Evolutionary conservation across 768 basidiomycete species (phyloP), one percentile per base, ranked within the genome.

Genomic region (Suillus alpinus): DNA sequence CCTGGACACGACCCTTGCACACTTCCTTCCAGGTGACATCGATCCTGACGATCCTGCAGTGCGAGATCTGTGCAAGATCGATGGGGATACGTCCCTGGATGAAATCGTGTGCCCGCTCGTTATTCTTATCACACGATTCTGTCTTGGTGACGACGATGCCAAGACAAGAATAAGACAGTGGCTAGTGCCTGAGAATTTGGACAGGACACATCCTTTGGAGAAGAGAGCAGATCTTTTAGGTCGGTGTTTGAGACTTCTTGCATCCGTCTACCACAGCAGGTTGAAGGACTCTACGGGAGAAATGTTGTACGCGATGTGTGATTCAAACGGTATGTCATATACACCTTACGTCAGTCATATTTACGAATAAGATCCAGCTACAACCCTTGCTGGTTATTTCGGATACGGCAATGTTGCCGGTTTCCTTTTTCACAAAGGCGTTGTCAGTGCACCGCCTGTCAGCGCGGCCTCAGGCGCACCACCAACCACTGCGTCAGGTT

Each of bases 351-450:
- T n/a, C 23, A 10, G 52, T 7, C 59, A 6, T 34, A 52, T 62
- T 50, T 62, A 12, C 43, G 4, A 14, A n/a, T 43, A 13, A 29
- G 26, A 20, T 23, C 52, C 68, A 87, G 94, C 91, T n/a, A 78
- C 82, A 6, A 83, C 80, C 0, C 77, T 98, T 16, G 84, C 86
- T n/a, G 82, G 86, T 4, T 83, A 90, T 47, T 83, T 97, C 57
- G 96, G 96, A 7, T 99, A 99, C 67, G 96, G 96, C 44, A 95
- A 95, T 70, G 94, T 95, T 44, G 94, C 95, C 0, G 97, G 97
- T 0, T 91, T 94, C 80, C 80, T 99, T 29, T 95, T 94, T 78
- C 87, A 91, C 70, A 95, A 94, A 69, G 95, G 94, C 16, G 81
- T 98, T 66, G 80, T 91, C 68, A 81, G 73, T 59, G 82, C 85